These are phyloP conservation scores for Gastrodia elata DNA, from an alignment of 106 monocot species.

Conservation along the genomic window DNA sequence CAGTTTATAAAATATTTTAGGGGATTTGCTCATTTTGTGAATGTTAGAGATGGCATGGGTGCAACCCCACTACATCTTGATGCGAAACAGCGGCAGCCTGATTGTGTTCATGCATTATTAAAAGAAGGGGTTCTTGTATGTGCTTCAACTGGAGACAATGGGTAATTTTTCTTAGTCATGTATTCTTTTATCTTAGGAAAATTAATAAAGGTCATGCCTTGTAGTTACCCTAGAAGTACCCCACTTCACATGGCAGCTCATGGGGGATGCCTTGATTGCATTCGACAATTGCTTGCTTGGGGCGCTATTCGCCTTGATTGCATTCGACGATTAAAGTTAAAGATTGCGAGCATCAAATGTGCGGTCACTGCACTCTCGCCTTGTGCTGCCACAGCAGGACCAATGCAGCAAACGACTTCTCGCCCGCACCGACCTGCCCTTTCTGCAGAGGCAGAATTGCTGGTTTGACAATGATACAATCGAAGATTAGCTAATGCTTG, in stretches of 20 bases:
- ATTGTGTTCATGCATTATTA: slow-evolving; percentile 61
- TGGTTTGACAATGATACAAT: slow-evolving; percentile 43
- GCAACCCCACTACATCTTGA: slow-evolving; percentile 93
- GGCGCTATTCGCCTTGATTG: slow-evolving; percentile 79
- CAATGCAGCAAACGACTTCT: slow-evolving; percentile 33
- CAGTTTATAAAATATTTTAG: too few relatives aligned
- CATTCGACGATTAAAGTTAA: slow-evolving; percentile 81
- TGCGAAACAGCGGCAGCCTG: slow-evolving; percentile 43
- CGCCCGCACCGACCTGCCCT: slow-evolving; percentile 51
- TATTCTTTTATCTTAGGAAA: background rate
- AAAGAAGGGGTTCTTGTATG: slow-evolving; percentile 79
- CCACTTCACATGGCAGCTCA: slow-evolving; percentile 87
- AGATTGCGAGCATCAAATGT: slow-evolving; percentile 96
- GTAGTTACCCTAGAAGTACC: slow-evolving; percentile 78
- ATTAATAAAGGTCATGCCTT: background rate
- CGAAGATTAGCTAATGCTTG: slow-evolving; percentile 13
- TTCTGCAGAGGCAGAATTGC: slow-evolving; percentile 85
- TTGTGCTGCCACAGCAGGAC: slow-evolving; percentile 93
- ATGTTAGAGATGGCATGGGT: slow-evolving; percentile 73
- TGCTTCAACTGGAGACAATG: slow-evolving; percentile 57
- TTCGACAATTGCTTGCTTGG: slow-evolving; percentile 87
- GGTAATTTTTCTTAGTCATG: slow-evolving; percentile 37
- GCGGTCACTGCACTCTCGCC: slow-evolving; percentile 76
- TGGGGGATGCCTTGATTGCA: slow-evolving; percentile 72
- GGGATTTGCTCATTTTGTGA: slow-evolving; percentile 94